Evolutionary conservation across 2,329 filamentous ascomycete genomes (phyloP), one percentile per base, ranked within the genome.

Genomic region (Xylariomycetidae sp.): DNA sequence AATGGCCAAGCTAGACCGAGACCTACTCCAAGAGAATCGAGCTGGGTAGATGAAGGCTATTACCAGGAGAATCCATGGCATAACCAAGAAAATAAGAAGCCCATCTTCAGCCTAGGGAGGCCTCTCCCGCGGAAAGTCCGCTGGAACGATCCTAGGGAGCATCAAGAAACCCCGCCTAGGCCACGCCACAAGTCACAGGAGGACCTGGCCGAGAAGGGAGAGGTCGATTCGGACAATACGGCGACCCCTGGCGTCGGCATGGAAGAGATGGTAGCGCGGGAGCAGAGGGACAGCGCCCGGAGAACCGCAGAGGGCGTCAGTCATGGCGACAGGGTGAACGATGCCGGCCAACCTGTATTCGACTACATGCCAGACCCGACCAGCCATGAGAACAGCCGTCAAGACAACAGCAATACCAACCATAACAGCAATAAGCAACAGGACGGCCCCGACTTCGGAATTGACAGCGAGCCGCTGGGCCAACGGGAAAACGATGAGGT

Each of bases 21-120:
- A n/a, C n/a, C n/a, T n/a, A n/a, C n/a, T n/a, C 11, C 3, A 31
- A 13, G 27, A 27, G 16, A 28, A 9, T 13, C 19, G 3, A 31
- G 26, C 2, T 48, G 45, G 45, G 33, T 48, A 10, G 45, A 48
- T 17, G 37, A 44, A 2, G 44, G 39, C 9, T 50, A 52, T 19
- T 40, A 40, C n/a, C 37, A 44, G 9, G 32, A 37, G 6, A 53
- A 53, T 32, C 50, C 49, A 2, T 53, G 48, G 50, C 37, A 52
- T 27, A 41, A 39, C 8, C 36, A 46, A 18, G 26, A 22, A 6
- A 40, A 36, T 10, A 30, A 36, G 13, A 46, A 45, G 28, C 46
- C 44, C 8, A 30, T 49, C 10, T 53, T 49, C 34, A 52, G 50
- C 30, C 28, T 53, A n/a, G 50, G 47, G 3, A 33, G 34, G 25